A percentile compares a stretch with the other conserved stretches of the same genome.
Conservation (phyloP, 2,329 filamentous ascomycete species). For the Endoconidiophora polonica region DNA sequence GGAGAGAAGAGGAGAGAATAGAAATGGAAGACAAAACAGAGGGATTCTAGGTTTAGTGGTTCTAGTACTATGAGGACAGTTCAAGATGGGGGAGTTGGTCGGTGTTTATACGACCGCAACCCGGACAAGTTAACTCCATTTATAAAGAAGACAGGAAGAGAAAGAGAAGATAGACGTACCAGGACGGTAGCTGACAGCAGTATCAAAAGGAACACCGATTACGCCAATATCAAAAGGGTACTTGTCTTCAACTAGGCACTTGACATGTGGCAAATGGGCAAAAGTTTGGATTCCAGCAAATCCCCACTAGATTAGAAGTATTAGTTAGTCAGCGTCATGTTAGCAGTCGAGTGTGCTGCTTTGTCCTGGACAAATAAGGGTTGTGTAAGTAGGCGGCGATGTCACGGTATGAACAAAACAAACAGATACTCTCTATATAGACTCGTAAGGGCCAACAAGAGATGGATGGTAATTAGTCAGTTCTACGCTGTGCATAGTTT, state of each 20-base stretch:
- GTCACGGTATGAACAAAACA: background rate
- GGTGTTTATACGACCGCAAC: no score
- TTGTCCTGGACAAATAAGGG: background rate
- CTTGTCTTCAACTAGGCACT: constrained; percentile 49
- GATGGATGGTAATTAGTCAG: no score
- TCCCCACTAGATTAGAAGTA: constrained; percentile 19
- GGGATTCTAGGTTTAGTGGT: background rate
- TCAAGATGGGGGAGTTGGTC: background rate
- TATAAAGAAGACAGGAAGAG: background rate
- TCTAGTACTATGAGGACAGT: no score
- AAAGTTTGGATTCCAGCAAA: constrained; percentile 64
- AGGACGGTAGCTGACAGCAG: constrained; percentile 52
- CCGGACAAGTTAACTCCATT: no score
- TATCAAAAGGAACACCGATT: constrained; percentile 59
- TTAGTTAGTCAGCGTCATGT: background rate
- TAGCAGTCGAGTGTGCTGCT: background rate
- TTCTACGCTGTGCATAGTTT: no score
- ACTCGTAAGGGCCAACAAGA: no score
- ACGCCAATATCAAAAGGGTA: constrained; percentile 54
- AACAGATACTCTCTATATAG: background rate
- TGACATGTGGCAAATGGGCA: constrained; percentile 51
- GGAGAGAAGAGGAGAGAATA: background rate
- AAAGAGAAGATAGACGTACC: constrained; percentile 26
- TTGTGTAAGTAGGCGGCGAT: background rate
- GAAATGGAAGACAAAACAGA: background rate